Conservation (phyloP, 2,329 filamentous ascomycete genomes). For the Trichophyton rubrum region DNA sequence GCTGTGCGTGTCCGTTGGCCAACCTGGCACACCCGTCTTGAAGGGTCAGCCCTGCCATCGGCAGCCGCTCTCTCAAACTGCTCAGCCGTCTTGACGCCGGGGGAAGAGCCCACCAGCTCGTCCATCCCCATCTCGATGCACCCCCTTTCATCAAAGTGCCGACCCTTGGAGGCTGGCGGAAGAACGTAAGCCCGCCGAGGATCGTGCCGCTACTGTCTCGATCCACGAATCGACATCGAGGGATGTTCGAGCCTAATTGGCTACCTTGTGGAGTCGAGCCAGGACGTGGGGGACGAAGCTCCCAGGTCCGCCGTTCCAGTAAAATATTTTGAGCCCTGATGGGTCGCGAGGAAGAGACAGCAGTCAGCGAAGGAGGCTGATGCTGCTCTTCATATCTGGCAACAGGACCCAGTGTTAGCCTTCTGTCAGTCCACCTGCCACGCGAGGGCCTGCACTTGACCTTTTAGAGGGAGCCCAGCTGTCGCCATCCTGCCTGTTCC, state of each 20-base stretch:
- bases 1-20: not conserved
- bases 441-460: not conserved
- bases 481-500: not conserved
- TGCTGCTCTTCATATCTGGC: too few relatives aligned
- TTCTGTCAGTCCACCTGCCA: not conserved
- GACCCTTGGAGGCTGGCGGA: not conserved
- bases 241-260: conserved; percentile 1
- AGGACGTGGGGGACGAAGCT: not conserved
- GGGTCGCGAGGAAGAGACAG: too few relatives aligned
- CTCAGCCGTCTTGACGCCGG: not conserved
- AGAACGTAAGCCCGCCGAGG: conserved; percentile 1
- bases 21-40: not conserved
- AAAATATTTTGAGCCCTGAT: too few relatives aligned
- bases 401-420: not conserved
- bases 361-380: too few relatives aligned
- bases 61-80: not conserved
- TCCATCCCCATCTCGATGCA: not conserved
- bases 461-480: not conserved
- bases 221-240: conserved; percentile 3
- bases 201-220: conserved; percentile 1
- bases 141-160: not conserved
- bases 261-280: not conserved
- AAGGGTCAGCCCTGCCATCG: not conserved
- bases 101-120: not conserved
- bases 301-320: too few relatives aligned